Evolutionary conservation across 192 early-diverging fungal genomes (phyloP), one percentile per base, ranked within the genome.

Genomic region (Podila epigama): DNA sequence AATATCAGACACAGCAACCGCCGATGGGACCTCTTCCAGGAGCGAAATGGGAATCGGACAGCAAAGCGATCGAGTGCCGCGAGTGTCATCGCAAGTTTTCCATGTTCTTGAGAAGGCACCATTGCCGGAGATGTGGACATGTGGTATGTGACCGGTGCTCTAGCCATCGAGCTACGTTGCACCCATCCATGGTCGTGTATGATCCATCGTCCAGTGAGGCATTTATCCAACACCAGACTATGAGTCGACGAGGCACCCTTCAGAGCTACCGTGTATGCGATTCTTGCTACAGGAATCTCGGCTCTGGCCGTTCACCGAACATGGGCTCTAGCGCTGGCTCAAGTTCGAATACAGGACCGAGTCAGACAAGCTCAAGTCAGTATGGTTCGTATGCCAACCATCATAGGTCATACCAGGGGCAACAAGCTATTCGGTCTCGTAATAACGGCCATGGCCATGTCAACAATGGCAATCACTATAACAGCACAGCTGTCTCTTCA

Each of bases 81-180:
- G 79, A 84, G 27, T 97, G 95, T 66, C 70, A 67, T 10, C 70
- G 81, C 22, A 84, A 85, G 16, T 98, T 98, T 75, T 87, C 87
- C 0, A 65, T 98, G 22, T 93, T 90, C 55, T 57, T 92, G 37
- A 80, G 96, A 54, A 86, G 95, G 55, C 96, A 97, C 69, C 96
- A 98, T 78, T 98, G 96, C 75, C 86, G 96, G 51, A 92, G 92
- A 28, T 97, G 95, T 85, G 95, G 95, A 8, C 79, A 87, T 32
- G 82, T 97, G 51, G 91, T 93, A 34, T 97, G 95, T 77, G 92
- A 92, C 68, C 79, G 69, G 20, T 97, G 94, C 79, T 92, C 91
- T 5, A 85, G 85, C 7, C 64, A 83, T 33, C 84, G 89, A 33
- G 68, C 84, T 7, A 82, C 78, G 40, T 63, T 93, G 22, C 81